phyloP scores from a whole-genome alignment of 1,284 basidiomycete species.

The Boletus sp. region DNA sequence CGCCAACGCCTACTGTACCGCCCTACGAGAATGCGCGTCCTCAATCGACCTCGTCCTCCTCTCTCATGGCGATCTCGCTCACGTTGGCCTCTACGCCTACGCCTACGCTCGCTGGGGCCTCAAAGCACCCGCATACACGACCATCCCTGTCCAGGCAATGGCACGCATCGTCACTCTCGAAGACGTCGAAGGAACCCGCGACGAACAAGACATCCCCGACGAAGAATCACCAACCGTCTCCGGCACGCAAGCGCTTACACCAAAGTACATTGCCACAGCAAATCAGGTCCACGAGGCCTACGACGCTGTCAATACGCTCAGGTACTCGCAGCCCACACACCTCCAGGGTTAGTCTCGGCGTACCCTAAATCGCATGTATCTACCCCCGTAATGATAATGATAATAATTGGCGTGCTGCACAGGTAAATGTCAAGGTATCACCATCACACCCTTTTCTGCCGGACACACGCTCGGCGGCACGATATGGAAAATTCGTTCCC shows the following conservation, averaged over 20 bases:
- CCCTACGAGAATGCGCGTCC: constrained; percentile 63
- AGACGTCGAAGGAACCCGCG: constrained; percentile 75
- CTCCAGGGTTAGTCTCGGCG: constrained; percentile 67
- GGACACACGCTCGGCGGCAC: constrained; percentile 96
- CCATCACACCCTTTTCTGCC: constrained; percentile 93
- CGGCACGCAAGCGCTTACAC: constrained; percentile 19
- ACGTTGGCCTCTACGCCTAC: constrained; percentile 89
- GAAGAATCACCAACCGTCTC: constrained; percentile 24
- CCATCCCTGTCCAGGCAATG: constrained; percentile 95
- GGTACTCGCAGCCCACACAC: constrained; percentile 95
- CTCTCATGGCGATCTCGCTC: constrained; percentile 88
- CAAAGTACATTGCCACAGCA: constrained; percentile 69
- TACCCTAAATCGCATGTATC: constrained; percentile 5
- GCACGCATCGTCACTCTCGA: constrained; percentile 85
- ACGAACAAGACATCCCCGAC: constrained; percentile 66
- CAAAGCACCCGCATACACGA: constrained; percentile 91
- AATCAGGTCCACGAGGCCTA: constrained; percentile 94
- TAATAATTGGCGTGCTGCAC: constrained; percentile 7
- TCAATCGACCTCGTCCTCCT: constrained; percentile 83
- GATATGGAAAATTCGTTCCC: constrained; percentile 97
- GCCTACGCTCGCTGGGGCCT: constrained; percentile 86
- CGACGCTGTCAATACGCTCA: constrained; percentile 85
- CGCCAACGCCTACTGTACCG: constrained; percentile 59
- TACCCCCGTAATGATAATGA: constrained; percentile 1
- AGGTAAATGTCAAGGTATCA: constrained; percentile 89